Conservation (phyloP, 371 early-diverging fungal species). For the Cladochytrium tenue region DNA sequence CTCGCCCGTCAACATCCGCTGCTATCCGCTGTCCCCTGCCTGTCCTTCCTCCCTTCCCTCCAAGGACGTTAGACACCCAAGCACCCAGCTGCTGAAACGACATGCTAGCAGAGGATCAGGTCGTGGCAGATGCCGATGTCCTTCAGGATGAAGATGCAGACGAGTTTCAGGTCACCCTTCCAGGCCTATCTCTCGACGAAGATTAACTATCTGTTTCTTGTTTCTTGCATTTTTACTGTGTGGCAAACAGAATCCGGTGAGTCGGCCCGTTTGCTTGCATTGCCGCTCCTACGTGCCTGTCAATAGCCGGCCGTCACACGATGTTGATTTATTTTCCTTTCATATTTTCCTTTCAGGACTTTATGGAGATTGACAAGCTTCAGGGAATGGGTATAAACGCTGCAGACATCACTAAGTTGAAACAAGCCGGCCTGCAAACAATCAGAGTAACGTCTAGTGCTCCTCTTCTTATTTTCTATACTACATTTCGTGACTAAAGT, state of each 20-base stretch:
- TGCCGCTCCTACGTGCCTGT: too few relatives aligned
- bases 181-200: background rate
- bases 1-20: too few relatives aligned
- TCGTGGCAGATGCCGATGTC: background rate
- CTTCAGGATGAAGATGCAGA: background rate
- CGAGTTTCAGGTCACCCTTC: background rate
- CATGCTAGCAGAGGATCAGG: background rate
- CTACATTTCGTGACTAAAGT: too few relatives aligned
- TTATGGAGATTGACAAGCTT: slow-evolving; percentile 37
- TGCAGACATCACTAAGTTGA: slow-evolving; percentile 82
- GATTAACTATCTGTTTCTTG: background rate
- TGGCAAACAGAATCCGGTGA: background rate
- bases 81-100: background rate
- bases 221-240: too few relatives aligned
- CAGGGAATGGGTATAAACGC: slow-evolving; percentile 68
- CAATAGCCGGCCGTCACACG: too few relatives aligned
- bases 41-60: background rate
- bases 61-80: background rate
- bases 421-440: slow-evolving; percentile 78
- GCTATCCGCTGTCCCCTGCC: background rate
- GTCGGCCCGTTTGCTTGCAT: too few relatives aligned
- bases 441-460: slow-evolving; percentile 43
- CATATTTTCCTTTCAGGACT: slow-evolving; percentile 20
- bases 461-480: background rate
- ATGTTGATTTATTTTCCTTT: too few relatives aligned